Base-by-base conservation (phyloP, 2,329 filamentous ascomycete species). In the Orbilia quercus region DNA sequence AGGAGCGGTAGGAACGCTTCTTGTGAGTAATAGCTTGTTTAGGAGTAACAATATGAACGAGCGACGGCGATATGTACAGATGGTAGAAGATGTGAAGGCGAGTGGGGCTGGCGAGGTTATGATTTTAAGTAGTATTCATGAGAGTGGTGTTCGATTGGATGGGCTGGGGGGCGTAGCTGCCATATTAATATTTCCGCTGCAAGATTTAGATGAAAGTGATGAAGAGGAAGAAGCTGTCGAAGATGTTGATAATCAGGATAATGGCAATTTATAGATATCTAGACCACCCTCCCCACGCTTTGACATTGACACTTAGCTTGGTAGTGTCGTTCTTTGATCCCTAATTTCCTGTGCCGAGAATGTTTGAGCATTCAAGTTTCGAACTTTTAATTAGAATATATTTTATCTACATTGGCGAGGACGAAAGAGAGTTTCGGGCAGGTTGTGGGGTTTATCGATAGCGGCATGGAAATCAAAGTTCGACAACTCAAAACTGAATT, bases 71-170 rank as follows among this genome's bases (percentile, higher is more conserved):
- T 98, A 93, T 84, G 94, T 98, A 0, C 83, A 83, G 7, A 84
- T 98, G 48, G 93, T 98, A 2, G 94, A 98, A 80, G 89, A 89
- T 75, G 94, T 98, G n/a, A 88, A 89, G 76, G 88, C 88, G 1
- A 73, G 69, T 31, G 89, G 92, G 75, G 95, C 94, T 3, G 95
- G 94, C 1, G 92, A 97, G 76, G 91, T 92, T 0, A 85, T 91
- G 60, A 87, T 98, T n/a, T 82, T 98, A 25, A 98, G 94, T 80
- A 93, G 91, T 78, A 90, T 96, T 78, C 94, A 98, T 80, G 94
- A 97, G 82, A 97, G 93, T 80, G 95, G 95, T 0, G 90, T 90
- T 82, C 84, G 92, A 71, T 82, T 99, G 12, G 91, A 93, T 76
- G 90, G 89, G 11, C 80, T 98, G 72, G 93, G 95, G 0, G 91